Base-by-base conservation (phyloP, 2,329 filamentous ascomycete genomes). In the Diatrype stigma region DNA sequence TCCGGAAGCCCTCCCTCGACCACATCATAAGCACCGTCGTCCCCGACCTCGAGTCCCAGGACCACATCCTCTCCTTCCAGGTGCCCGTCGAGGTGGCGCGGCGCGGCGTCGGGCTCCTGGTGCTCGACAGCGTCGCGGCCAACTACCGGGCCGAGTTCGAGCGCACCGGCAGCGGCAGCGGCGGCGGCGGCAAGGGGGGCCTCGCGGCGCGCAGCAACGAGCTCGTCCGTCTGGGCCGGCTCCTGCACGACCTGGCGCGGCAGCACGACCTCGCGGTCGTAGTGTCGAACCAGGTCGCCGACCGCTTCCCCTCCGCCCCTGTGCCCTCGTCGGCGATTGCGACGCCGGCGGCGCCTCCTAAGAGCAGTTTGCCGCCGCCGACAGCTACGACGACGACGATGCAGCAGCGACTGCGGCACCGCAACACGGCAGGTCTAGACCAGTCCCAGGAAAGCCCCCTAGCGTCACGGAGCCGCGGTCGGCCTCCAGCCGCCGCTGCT, bases 81-180 rank as follows among this genome's bases (percentile, higher is more conserved):
- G 85, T 97, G 6, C 94, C 94, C 1, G 87, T 96, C 17, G 85
- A 91, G 26, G 83, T 96, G 19, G 74, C 81, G 57, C 82, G 89
- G 45, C 84, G 90, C 67, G 79, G 86, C 54, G 77, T 96, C 48
- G 90, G 93, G 2, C 79, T 99, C 1, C 72, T 99, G 1, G 80
- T 97, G 14, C 73, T 99, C 30, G 94, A 99, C 72, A 96, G 89
- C 5, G 87, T 99, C 26, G 92, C 94, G 0, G 91, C 94, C 53
- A 99, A 99, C 70, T 99, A 94, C 70, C 87, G 94, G 56, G 92
- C 90, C 46, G 93, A 97, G 68, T 94, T 91, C 61, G 87, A 91
- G 59, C 79, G 83, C 50, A 70, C 73, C 26, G 69, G 64, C 55
- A 62, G 73, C 53, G 64, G 67, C 55, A 23, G 6, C 46, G 68